These are phyloP conservation scores for Trichocomaceae sp. DNA, from an alignment of 2,329 filamentous ascomycete species.

Conservation along the genomic window DNA sequence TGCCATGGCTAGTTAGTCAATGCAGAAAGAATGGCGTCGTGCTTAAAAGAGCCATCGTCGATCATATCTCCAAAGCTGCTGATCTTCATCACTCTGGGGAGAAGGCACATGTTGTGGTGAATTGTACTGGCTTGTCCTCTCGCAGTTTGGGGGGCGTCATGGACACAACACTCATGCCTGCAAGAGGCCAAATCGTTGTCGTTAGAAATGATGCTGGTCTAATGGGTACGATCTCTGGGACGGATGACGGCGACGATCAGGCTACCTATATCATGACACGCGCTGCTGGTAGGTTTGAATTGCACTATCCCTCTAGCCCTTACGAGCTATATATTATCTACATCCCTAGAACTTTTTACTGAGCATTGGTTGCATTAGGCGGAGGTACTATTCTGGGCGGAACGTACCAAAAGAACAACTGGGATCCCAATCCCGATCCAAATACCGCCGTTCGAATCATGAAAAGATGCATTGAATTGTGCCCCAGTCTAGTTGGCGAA, in stretches of 20 bases:
- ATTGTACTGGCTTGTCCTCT: conserved; percentile 75
- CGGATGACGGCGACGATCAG: conserved; percentile 67
- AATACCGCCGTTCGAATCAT: conserved; percentile 79
- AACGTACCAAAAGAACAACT: conserved; percentile 70
- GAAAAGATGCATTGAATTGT: conserved; percentile 50
- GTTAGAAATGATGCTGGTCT: conserved; percentile 69
- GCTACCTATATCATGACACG: conserved; percentile 76
- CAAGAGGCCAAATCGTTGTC: conserved; percentile 74
- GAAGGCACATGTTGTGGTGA: conserved; percentile 64
- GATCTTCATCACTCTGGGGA: conserved; percentile 47
- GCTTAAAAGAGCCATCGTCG: conserved; percentile 56
- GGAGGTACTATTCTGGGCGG: conserved; percentile 85
- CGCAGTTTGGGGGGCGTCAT: conserved; percentile 72
- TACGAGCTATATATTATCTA: too few relatives aligned
- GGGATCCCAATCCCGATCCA: conserved; percentile 71
- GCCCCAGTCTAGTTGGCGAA: conserved; percentile 32
- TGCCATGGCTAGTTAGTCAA: conserved; percentile 76
- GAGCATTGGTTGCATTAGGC: conserved; percentile 16
- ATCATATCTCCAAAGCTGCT: conserved; percentile 68
- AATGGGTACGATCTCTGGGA: conserved; percentile 61
- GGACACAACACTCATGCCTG: conserved; percentile 66
- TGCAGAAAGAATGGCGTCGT: conserved; percentile 67
- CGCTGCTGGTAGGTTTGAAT: conserved; percentile 38
- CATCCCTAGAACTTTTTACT: not conserved
- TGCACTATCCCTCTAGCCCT: too few relatives aligned